Percentiles rank a stretch among this genome's conserved stretches.
phyloP scores from a whole-genome alignment of 2,329 filamentous ascomycete genomes.

The Trichoderma gracile region DNA sequence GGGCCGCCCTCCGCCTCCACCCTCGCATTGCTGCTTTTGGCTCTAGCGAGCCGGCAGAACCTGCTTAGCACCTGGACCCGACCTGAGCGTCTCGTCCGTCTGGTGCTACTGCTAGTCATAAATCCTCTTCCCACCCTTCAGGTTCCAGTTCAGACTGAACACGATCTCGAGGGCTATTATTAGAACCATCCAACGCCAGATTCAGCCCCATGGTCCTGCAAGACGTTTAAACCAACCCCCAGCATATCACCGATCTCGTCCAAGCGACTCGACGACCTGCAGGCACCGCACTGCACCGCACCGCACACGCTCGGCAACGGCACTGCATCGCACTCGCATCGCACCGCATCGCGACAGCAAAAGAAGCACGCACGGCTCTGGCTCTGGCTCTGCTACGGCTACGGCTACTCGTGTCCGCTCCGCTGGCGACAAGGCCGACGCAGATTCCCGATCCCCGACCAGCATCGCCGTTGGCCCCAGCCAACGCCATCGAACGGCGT shows the following conservation, averaged over 20 bases:
- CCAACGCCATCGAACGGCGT: too few relatives aligned
- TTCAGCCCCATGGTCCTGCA: slow-evolving; percentile 49
- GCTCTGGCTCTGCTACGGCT: not conserved
- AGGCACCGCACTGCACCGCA: slow-evolving; percentile 7
- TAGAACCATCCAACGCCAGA: slow-evolving; percentile 53
- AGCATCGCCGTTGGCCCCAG: not conserved
- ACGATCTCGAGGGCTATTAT: slow-evolving; percentile 49
- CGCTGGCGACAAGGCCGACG: not conserved
- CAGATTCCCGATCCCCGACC: not conserved
- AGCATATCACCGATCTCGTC: slow-evolving; percentile 22
- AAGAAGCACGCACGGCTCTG: slow-evolving; percentile 14
- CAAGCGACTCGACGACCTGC: slow-evolving; percentile 17
- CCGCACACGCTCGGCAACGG: slow-evolving; percentile 2
- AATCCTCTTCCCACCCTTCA: slow-evolving; percentile 29
- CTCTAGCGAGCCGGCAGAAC: not conserved
- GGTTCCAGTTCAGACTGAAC: slow-evolving; percentile 37
- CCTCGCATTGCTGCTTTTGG: slow-evolving; percentile 7
- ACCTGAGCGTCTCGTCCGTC: not conserved
- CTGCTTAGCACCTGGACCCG: not conserved
- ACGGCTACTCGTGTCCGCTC: not conserved
- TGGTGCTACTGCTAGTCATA: not conserved
- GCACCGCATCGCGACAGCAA: slow-evolving; percentile 7
- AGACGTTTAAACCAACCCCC: slow-evolving; percentile 27
- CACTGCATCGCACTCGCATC: slow-evolving; percentile 7
- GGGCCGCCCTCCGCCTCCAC: slow-evolving; percentile 17